Percentiles rank a stretch among this genome's conserved stretches.
Evolutionary conservation across 148 eudicot genomes (phyloP).

Genomic region (Salicornia ramosissima): DNA sequence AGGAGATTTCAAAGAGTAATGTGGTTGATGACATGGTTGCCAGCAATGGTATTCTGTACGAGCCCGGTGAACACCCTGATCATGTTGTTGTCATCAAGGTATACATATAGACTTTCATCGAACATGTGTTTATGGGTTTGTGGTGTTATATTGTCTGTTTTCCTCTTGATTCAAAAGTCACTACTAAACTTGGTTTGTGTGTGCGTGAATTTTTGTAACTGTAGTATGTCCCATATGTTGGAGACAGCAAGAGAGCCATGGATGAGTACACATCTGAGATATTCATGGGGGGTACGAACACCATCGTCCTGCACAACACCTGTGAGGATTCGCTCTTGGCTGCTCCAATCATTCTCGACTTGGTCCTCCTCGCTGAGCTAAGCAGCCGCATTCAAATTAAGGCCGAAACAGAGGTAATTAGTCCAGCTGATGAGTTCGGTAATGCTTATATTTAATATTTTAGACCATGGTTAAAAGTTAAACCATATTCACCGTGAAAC

Average conservation of each 20-base stretch:
- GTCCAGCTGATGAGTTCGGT: background rate
- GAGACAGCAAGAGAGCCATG: conserved; percentile 98
- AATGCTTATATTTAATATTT: too few relatives aligned
- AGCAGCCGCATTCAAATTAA: conserved; percentile 87
- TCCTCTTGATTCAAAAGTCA: background rate
- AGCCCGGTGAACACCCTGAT: conserved; percentile 98
- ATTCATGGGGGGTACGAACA: conserved; percentile 92
- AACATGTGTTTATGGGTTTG: background rate
- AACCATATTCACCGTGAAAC: background rate
- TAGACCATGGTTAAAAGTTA: background rate
- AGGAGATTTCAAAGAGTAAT: conserved; percentile 95
- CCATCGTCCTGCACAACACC: conserved; percentile 93
- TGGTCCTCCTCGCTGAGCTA: conserved; percentile 93
- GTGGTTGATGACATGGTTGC: conserved; percentile 99
- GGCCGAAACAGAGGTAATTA: conserved; percentile 71
- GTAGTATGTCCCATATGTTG: conserved; percentile 96
- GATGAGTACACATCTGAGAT: conserved; percentile 98
- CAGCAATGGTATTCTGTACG: conserved; percentile 85
- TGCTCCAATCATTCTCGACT: conserved; percentile 91
- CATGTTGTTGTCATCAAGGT: conserved; percentile 99
- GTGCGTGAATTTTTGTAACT: background rate
- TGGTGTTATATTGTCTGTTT: background rate
- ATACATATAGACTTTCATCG: background rate
- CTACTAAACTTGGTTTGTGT: background rate
- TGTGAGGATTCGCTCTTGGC: conserved; percentile 95